Percentiles rank a stretch among this genome's conserved stretches.
Evolutionary conservation across 352 stramenopile genomes (phyloP).

Genomic region (Pythium dissotocum): DNA sequence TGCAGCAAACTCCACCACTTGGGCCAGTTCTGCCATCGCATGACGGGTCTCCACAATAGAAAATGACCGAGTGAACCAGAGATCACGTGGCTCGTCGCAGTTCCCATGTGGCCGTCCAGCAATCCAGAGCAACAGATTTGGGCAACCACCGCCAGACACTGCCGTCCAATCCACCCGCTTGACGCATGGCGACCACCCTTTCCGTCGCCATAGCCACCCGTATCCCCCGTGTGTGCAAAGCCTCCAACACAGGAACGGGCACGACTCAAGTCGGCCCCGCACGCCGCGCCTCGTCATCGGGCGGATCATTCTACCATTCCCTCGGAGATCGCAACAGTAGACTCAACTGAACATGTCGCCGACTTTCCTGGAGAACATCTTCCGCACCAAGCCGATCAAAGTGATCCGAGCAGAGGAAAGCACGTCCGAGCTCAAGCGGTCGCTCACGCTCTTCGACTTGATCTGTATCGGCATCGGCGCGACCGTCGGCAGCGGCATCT

Average conservation of each 20-base stretch:
- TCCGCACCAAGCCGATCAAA: constrained; percentile 65
- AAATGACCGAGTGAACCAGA: background rate
- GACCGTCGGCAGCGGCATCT: constrained; percentile 91
- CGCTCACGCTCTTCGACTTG: constrained; percentile 86
- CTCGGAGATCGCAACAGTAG: background rate
- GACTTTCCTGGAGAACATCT: constrained; percentile 48
- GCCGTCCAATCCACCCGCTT: background rate
- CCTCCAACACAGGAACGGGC: too few species aligned
- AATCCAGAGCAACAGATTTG: background rate
- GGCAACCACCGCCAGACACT: background rate
- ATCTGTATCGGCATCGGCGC: constrained; percentile 88
- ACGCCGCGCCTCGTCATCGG: background rate
- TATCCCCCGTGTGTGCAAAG: background rate
- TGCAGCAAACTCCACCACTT: background rate
- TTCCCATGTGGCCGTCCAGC: background rate
- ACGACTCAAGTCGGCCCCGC: background rate
- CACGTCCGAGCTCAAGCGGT: constrained; percentile 57
- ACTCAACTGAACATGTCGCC: constrained; percentile 18
- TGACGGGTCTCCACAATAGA: too few species aligned
- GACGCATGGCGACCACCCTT: background rate
- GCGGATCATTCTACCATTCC: background rate
- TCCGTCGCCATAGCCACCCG: background rate
- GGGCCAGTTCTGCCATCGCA: too few species aligned
- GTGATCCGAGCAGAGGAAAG: constrained; percentile 76
- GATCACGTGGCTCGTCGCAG: background rate